Percentiles rank a stretch among this genome's conserved stretches.
phyloP scores from a whole-genome alignment of 1,139 yeast genomes.

The Geotrichum phurueaensis region DNA sequence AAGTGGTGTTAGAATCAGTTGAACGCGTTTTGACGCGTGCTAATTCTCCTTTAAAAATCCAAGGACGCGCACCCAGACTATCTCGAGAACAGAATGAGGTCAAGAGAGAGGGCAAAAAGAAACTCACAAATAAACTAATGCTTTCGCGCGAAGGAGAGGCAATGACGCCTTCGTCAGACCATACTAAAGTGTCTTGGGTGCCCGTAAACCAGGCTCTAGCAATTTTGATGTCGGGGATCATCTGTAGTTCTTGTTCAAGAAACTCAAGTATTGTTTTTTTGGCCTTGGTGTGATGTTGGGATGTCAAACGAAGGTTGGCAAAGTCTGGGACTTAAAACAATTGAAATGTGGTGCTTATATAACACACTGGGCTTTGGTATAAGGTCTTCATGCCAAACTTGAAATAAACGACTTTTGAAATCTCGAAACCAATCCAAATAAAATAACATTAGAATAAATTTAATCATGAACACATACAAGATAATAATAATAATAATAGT shows the following conservation, averaged over 20 bases:
- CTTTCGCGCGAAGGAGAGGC: conserved; percentile 14
- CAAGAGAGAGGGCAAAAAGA: background rate
- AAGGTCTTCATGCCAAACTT: too few relatives aligned
- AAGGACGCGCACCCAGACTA: background rate
- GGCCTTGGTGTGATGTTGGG: background rate
- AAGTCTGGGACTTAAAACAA: background rate
- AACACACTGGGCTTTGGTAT: background rate
- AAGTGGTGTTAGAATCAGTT: background rate
- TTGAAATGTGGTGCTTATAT: background rate
- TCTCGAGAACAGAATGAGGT: background rate
- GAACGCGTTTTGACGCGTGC: background rate
- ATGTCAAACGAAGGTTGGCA: background rate
- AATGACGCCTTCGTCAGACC: conserved; percentile 16
- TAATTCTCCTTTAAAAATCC: background rate
- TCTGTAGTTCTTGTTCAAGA: background rate
- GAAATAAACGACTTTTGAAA: too few relatives aligned
- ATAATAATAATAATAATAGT: background rate
- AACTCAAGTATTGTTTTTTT: background rate
- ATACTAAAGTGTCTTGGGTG: conserved; percentile 8
- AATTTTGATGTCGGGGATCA: conserved; percentile 15
- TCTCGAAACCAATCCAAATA: background rate
- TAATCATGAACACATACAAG: background rate
- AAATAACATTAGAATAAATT: background rate
- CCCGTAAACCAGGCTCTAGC: conserved; percentile 14
- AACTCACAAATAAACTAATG: conserved; percentile 14